phyloP scores from a whole-genome alignment of 192 early-diverging fungal species.

The Glomus cerebriforme region DNA sequence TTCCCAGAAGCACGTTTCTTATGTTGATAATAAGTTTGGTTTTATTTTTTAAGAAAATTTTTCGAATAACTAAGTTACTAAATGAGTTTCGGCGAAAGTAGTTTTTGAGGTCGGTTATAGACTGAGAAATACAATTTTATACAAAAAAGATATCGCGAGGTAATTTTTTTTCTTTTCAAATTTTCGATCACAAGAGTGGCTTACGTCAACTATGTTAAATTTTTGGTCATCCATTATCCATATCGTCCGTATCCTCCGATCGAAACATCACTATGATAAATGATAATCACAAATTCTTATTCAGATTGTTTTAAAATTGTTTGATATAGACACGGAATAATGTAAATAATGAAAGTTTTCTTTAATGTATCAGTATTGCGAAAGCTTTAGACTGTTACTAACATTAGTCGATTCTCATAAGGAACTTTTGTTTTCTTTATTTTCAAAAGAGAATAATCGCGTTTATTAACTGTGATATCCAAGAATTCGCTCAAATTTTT shows the following conservation, averaged over 20 bases:
- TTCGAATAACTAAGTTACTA: not conserved
- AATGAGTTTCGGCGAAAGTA: not conserved
- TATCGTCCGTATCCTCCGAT: no score
- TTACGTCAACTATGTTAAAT: conserved; percentile 4
- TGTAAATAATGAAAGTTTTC: no score
- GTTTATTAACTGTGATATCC: not conserved
- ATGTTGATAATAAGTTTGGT: not conserved
- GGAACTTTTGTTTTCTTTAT: not conserved
- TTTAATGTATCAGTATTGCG: no score
- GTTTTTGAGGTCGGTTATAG: not conserved
- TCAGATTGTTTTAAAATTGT: no score
- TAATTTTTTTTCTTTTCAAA: not conserved
- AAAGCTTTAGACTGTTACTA: no score
- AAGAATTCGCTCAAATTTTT: not conserved
- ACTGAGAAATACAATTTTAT: not conserved
- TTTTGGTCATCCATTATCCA: no score
- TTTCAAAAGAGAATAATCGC: not conserved
- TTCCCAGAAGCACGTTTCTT: not conserved
- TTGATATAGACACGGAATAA: no score
- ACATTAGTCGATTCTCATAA: no score
- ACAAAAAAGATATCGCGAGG: not conserved
- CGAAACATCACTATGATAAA: no score
- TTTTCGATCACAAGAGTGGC: conserved; percentile 1
- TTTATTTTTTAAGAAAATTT: not conserved
- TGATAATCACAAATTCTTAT: no score